Evolutionary conservation across 495 filamentous ascomycete genomes (phyloP).

Genomic region (Trichoderma virens): DNA sequence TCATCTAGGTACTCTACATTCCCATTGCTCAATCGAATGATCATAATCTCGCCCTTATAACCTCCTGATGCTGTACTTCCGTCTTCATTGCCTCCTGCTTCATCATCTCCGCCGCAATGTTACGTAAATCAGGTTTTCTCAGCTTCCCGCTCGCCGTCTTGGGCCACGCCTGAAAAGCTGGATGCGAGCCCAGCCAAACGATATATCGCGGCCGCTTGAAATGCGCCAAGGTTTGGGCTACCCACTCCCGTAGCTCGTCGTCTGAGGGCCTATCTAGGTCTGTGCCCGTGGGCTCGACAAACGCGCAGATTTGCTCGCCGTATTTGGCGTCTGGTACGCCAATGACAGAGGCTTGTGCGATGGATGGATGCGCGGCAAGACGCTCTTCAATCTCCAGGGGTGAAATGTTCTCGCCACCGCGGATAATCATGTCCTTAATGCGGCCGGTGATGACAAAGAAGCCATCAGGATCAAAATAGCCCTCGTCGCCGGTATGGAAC

Average conservation of each 20-base stretch:
- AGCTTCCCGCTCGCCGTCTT: not conserved
- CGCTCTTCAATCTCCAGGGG: conserved; percentile 82
- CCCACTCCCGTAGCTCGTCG: conserved; percentile 57
- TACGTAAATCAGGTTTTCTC: not conserved
- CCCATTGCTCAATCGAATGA: not conserved
- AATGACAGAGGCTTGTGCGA: conserved; percentile 74
- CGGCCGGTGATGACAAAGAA: conserved; percentile 71
- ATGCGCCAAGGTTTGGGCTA: conserved; percentile 58
- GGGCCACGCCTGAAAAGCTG: not conserved
- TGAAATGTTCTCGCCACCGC: conserved; percentile 75
- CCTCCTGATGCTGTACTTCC: not conserved
- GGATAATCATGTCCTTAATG: conserved; percentile 81
- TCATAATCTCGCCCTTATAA: not conserved
- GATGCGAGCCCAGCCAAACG: not conserved
- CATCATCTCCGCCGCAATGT: not conserved
- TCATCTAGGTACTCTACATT: not conserved
- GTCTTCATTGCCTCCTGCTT: not conserved
- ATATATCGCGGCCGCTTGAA: conserved; percentile 47
- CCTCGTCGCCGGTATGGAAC: conserved; percentile 82
- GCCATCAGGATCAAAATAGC: conserved; percentile 62
- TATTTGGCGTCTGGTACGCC: conserved; percentile 69
- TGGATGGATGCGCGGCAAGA: conserved; percentile 56
- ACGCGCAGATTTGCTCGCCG: conserved; percentile 73
- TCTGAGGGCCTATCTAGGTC: conserved; percentile 39
- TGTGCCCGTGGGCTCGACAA: conserved; percentile 64